Percentiles rank a stretch among this genome's conserved stretches.
These are phyloP conservation scores for Stenogyne calaminthoides DNA, from an alignment of 305 asterid species.

Conservation along the genomic window DNA sequence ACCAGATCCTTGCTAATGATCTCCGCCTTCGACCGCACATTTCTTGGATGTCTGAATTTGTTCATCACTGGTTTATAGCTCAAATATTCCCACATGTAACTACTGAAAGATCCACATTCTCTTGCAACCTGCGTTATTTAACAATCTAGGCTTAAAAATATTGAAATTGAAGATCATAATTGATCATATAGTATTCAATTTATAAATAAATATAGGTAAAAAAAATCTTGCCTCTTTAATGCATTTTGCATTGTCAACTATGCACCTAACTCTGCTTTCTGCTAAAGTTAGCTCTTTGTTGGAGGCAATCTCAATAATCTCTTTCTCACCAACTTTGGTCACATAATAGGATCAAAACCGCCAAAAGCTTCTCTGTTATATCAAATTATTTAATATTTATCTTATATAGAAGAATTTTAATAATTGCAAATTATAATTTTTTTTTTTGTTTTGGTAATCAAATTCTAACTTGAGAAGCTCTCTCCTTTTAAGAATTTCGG, in stretches of 20 bases:
- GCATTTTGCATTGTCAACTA: constrained; percentile 89
- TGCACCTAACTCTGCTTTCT: constrained; percentile 82
- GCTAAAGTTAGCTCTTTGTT: constrained; percentile 65
- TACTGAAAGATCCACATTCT: constrained; percentile 83
- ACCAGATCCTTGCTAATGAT: constrained; percentile 78
- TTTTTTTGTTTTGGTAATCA: neutral
- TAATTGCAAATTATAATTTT: neutral
- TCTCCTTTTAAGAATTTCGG: constrained; percentile 79
- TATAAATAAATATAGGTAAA: too few relatives aligned
- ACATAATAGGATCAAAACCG: constrained; percentile 71
- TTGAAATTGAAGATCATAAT: neutral
- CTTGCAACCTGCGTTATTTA: constrained; percentile 48
- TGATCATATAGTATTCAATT: neutral
- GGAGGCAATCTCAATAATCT: constrained; percentile 56
- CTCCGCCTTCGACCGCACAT: constrained; percentile 92
- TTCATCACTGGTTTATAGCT: constrained; percentile 77
- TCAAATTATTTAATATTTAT: neutral
- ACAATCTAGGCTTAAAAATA: neutral
- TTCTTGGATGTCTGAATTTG: constrained; percentile 69
- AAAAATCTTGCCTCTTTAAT: constrained; percentile 58
- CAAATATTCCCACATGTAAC: constrained; percentile 81
- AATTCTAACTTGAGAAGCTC: constrained; percentile 59
- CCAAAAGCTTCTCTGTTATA: constrained; percentile 63
- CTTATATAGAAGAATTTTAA: neutral
- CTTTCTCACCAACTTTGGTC: constrained; percentile 72